Base-by-base conservation (phyloP, 2,329 filamentous ascomycete species). In the Parastagonospora avenae region DNA sequence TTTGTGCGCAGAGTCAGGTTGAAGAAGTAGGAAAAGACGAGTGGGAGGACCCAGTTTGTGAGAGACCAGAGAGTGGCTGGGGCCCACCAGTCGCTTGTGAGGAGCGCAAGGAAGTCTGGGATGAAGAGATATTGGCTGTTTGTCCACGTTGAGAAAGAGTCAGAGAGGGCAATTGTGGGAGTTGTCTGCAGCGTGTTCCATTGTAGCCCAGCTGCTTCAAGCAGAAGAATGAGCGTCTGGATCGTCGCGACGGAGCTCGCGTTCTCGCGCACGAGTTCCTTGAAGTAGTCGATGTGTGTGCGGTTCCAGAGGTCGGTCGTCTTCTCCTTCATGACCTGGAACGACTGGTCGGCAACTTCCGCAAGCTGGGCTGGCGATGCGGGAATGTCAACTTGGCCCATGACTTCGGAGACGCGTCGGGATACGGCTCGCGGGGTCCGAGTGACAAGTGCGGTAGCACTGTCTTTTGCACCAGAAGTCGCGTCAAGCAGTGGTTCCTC, bases 11-110 rank as follows among this genome's bases (percentile, higher is more conserved):
- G 76, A 33, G 87, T 90, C 66, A 97, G 75, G 75, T 97, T 97
- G 83, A 96, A 89, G 72, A 97, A 96, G 78, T 94, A 97, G 24
- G 90, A 91, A 36, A 86, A 80, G 29, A 89, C 55, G 42, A 87
- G 78, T 1, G 93, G 93, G 27, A 93, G 59, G 37, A 90, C 66
- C 47, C 90, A 73, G 68, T 85, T 89, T 8, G 91, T 94, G 31
- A 87, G 71, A 4, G 85, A 72, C 92, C 92, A 97, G 15, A 92
- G 80, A 7, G 86, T 80, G 48, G 89, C 85, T 0, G 92, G 89
- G 0, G 84, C 86, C 93, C 93, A 97, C 81, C 96, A 97, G 24
- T 83, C 82, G 33, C 82, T 77, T 1, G 88, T 90, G 32, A 96
- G 75, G 8, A 97, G 78, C 28, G 88, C 75, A 74, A 94, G 95